Evolutionary conservation across 2,329 filamentous ascomycete genomes (phyloP).

Genomic region (Tolypocladium tundrense): DNA sequence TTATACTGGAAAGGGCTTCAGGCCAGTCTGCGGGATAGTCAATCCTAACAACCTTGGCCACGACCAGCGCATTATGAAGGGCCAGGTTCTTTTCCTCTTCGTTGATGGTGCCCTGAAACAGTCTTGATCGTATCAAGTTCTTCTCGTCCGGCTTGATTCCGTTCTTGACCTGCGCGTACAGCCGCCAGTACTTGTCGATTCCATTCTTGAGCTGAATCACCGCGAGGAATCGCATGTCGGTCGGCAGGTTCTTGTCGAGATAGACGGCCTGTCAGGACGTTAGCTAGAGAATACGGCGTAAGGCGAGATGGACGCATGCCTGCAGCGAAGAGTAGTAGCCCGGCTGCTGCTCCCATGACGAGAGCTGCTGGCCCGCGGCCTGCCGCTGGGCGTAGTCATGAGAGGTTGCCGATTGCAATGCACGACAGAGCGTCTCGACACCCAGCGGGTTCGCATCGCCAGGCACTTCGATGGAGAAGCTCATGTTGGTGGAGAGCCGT

Average conservation of each 20-base stretch:
- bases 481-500: constrained; percentile 37
- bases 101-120: constrained; percentile 66
- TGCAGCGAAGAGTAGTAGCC: constrained; percentile 62
- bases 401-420: constrained; percentile 53
- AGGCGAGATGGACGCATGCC: constrained; percentile 28
- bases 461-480: constrained; percentile 64
- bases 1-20: constrained; percentile 48
- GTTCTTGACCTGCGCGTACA: constrained; percentile 45
- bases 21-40: constrained; percentile 87
- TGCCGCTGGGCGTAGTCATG: constrained; percentile 53
- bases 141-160: constrained; percentile 70
- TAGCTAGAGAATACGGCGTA: background rate
- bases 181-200: constrained; percentile 86
- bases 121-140: constrained; percentile 58
- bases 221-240: constrained; percentile 75
- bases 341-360: constrained; percentile 57
- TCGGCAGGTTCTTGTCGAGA: constrained; percentile 65
- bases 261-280: constrained; percentile 54
- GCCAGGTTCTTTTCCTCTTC: constrained; percentile 70
- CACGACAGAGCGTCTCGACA: constrained; percentile 51
- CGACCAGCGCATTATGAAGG: constrained; percentile 76
- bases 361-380: constrained; percentile 58
- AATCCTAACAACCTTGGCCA: constrained; percentile 79
- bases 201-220: constrained; percentile 95
- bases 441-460: constrained; percentile 69